Evolutionary conservation across 306 rosid genomes (phyloP), one percentile per base, ranked within the genome.

Genomic region (Abrus precatorius): DNA sequence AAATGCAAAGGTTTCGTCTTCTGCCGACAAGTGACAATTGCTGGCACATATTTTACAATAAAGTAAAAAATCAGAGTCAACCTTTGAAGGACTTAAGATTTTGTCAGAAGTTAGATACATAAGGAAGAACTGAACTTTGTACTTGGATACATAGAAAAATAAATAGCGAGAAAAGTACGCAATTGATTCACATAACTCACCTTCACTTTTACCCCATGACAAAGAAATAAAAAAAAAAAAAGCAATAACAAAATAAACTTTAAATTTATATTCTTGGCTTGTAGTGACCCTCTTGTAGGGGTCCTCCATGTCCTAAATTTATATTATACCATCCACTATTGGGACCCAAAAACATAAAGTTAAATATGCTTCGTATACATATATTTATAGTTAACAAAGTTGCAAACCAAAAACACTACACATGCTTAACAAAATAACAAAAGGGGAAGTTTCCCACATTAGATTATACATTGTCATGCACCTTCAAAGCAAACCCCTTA

Each of bases 31-130:
- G 13, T 9, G 20, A 7, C 80, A 78, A 28, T 44, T 57, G 12
- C n/a, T 32, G 59, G 40, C 38, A 11, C 10, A 12, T 47, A 20
- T 27, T 13, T 78, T 78, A 68, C 66, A 73, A 63, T 7, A 54
- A 65, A 56, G 74, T 32, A 64, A 83, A 64, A 83, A 64, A 5
- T 13, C 67, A 66, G 2, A 67, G 61, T 74, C 87, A 73, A 73
- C 41, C 57, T 52, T 8, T 57, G 43, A 43, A 27, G 8, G 30
- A 60, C 65, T 36, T 77, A 72, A 78, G 83, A 72, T 72, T 83
- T 77, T 43, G 9, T 53, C 62, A 10, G 32, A 14, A 29, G 27
- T 40, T 76, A 41, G 53, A 52, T 82, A n/a, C 61, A 59, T n/a
- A 32, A 38, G 9, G 0, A 48, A 82, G 5, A 56, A 45, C 47